phyloP scores from a whole-genome alignment of 306 rosid species.

The Dryas drummondii region DNA sequence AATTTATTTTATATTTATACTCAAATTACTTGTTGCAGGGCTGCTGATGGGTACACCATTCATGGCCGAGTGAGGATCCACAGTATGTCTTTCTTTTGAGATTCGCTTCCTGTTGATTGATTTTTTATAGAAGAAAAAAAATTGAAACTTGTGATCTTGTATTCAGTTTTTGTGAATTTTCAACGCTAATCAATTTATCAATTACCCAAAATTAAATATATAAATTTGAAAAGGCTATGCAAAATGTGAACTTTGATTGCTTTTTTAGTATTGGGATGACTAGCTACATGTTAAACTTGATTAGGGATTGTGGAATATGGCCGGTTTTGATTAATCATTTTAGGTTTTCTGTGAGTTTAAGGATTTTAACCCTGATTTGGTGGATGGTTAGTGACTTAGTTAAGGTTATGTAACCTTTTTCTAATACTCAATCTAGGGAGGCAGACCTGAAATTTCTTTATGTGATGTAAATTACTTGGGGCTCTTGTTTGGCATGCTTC shows the following conservation, averaged over 20 bases:
- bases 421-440: neutral
- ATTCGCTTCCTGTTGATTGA: neutral
- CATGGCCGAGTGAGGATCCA: conserved; percentile 88
- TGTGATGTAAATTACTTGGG: neutral
- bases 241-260: neutral
- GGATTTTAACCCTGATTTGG: neutral
- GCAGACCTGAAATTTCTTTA: neutral
- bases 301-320: conserved; percentile 21
- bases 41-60: conserved; percentile 73
- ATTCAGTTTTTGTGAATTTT: neutral
- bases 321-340: conserved; percentile 15
- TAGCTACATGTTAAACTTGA: conserved; percentile 8
- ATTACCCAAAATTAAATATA: neutral
- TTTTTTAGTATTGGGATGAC: neutral
- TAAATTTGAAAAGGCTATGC: neutral
- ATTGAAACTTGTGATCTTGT: neutral
- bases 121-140: neutral
- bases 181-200: neutral
- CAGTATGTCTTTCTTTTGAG: conserved; percentile 44
- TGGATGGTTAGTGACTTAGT: neutral
- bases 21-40: conserved; percentile 39
- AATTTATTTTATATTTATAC: conserved; percentile 3
- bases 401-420: neutral
- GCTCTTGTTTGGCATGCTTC: conserved; percentile 4
- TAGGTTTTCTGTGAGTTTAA: conserved; percentile 5